Evolutionary conservation across 140 eudicot genomes (phyloP), one percentile per base, ranked within the genome.

Genomic region (Erigeron philadelphicus): DNA sequence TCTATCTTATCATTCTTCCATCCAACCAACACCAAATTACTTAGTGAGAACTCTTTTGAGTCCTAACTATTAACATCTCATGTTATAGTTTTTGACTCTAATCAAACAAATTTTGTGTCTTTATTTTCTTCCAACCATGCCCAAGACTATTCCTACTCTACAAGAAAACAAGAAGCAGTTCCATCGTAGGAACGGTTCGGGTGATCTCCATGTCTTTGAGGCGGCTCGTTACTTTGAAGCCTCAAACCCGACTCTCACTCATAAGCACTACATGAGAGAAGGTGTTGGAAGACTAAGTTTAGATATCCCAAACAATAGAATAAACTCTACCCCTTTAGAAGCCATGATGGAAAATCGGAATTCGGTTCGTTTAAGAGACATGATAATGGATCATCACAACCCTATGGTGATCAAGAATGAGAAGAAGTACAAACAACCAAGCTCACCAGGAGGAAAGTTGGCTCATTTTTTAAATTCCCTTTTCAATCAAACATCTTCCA

Each of bases 391-490:
- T 71, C 77, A 66, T 71, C 77, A 66, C 54, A 83, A 78, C 65
- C 80, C 73, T 11, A 61, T 67, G 46, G 42, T n/a, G 58, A 48
- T 57, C 65, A 72, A 68, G 72, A 72, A 72, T 12, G 81, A 82
- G 58, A 91, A 83, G 70, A 78, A 80, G 63, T 48, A 68, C 74
- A 83, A 91, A 76, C 96, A 88, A 53, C 97, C 97, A 16, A 88
- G 96, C 75, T 91, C 97, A 6, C 97, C 97, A 6, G 97, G 96
- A 40, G 96, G 95, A 38, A 82, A 73, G 67, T 72, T 91, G 44
- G 96, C 96, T 31, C 84, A 82, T 68, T 88, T 88, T 88, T 82
- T 91, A 78, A 91, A 88, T 68, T 84, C 95, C 18, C 84, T 91
- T 42, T 88, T 91, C 84, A 86, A 65, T 75, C 97, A 88, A 76